phyloP scores from a whole-genome alignment of 208 protist species.

The Crithidia acanthocephali region DNA sequence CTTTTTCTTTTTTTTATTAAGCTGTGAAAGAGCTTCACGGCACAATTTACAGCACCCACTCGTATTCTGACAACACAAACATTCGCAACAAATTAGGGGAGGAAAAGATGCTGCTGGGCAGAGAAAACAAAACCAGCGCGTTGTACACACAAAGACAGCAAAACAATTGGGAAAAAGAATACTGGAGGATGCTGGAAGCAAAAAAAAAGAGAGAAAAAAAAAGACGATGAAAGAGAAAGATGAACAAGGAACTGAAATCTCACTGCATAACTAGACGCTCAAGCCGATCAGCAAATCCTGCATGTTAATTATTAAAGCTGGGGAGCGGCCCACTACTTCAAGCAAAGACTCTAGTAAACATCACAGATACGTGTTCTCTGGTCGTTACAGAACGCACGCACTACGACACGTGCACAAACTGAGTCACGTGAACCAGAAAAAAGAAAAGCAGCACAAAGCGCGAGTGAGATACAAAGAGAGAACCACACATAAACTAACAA shows the following conservation, averaged over 20 bases:
- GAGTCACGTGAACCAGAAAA: neutral
- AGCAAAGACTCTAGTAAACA: no score
- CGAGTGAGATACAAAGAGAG: no score
- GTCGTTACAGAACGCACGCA: no score
- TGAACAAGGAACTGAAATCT: neutral
- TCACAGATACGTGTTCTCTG: no score
- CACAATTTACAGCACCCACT: neutral
- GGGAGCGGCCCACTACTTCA: no score
- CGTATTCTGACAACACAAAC: neutral
- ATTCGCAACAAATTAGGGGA: neutral
- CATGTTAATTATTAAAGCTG: no score
- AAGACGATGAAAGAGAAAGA: neutral
- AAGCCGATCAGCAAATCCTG: neutral
- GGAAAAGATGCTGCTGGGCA: neutral
- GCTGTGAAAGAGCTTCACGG: no score
- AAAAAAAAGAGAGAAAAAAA: constrained; percentile 17
- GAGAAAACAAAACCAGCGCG: neutral
- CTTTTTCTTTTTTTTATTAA: neutral
- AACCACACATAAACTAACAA: no score
- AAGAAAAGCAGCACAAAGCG: neutral
- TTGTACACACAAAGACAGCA: constrained; percentile 6
- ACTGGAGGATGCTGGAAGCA: constrained; percentile 8
- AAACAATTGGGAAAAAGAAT: constrained; percentile 10
- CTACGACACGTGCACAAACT: no score
- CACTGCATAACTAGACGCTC: neutral